phyloP scores from a whole-genome alignment of 257 asterid genomes.

The Cinchona pubescens region DNA sequence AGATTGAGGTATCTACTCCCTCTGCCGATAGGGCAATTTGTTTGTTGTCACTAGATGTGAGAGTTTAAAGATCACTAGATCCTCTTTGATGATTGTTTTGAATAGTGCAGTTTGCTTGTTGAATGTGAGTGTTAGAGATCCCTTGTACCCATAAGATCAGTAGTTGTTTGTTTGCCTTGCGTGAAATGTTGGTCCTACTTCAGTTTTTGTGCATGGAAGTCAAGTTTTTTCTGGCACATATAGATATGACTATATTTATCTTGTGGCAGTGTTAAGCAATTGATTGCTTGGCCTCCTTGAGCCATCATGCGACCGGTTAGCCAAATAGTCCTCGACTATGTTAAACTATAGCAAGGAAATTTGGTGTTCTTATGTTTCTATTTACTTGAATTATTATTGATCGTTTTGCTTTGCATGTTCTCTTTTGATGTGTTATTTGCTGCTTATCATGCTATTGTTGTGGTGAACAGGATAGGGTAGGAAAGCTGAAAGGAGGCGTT shows the following conservation, averaged over 20 bases:
- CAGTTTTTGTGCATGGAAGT: not conserved
- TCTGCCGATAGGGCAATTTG: not conserved
- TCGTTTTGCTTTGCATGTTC: not conserved
- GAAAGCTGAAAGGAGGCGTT: conserved; percentile 80
- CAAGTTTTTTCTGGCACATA: not conserved
- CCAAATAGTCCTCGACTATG: not conserved
- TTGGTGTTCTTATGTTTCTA: not conserved
- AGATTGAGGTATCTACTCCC: not conserved
- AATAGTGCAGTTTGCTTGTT: not conserved
- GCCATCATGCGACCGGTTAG: not conserved
- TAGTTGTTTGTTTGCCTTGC: not conserved
- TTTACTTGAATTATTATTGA: not conserved
- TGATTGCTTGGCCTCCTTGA: not conserved
- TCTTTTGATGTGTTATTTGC: not conserved
- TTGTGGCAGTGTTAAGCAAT: not conserved
- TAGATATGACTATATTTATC: not conserved
- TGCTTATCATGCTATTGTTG: conserved; percentile 12
- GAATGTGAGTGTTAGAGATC: not conserved
- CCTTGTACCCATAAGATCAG: not conserved
- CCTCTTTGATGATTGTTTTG: not conserved
- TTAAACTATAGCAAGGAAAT: not conserved
- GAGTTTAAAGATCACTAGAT: not conserved
- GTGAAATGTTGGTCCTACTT: not conserved
- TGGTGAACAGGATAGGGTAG: conserved; percentile 78
- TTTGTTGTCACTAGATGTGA: not conserved